Base-by-base conservation (phyloP, 805 yeast genomes). In the Candida nitratophila region DNA sequence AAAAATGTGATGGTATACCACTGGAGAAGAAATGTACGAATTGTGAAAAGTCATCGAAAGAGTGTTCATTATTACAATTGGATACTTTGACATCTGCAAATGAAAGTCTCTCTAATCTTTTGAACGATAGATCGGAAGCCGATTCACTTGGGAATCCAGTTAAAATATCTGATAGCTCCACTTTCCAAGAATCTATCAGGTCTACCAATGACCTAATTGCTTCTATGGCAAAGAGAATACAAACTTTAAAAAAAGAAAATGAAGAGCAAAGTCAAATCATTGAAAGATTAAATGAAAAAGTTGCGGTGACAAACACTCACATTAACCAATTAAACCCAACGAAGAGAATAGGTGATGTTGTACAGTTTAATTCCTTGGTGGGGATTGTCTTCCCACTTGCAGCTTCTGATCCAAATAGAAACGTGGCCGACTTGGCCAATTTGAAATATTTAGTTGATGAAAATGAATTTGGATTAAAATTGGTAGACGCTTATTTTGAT, bases 81-180 rank as follows among this genome's bases (percentile, higher is more conserved):
- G 19, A 37, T 4, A 87, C 96, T 0, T 47, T 85, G 2, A 69
- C 87, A 0, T 79, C 88, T 2, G 72, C 88, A 2, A 43, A 16
- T 14, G 38, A 36, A 17, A 8, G 6, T 36, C 9, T 36, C 4
- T 5, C 30, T 22, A 6, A 15, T 22, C 8, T 36, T 5, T 8
- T 14, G 6, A 34, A 34, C n/a, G 37, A 34, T 6, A 20, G 10
- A 24, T 24, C 27, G 10, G 27, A 24, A 10, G 10, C 27, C 27
- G 10, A 6, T 24, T 7, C 27, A 24, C 10, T 10, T 24, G 27
- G 27, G 6, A 10, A 7, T 6, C 27, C 27, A 10, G 27, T 24
- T 6, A 24, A 24, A 7, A 8, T n/a, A 20, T 16, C 37, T 24
- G 27, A 24, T 10, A 24, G 10, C 10, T 24, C 27, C 10, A 24